Evolutionary conservation across 169 alveolate species (phyloP), one percentile per base, ranked within the genome.

Genomic region (Cyclospora cayetanensis): DNA sequence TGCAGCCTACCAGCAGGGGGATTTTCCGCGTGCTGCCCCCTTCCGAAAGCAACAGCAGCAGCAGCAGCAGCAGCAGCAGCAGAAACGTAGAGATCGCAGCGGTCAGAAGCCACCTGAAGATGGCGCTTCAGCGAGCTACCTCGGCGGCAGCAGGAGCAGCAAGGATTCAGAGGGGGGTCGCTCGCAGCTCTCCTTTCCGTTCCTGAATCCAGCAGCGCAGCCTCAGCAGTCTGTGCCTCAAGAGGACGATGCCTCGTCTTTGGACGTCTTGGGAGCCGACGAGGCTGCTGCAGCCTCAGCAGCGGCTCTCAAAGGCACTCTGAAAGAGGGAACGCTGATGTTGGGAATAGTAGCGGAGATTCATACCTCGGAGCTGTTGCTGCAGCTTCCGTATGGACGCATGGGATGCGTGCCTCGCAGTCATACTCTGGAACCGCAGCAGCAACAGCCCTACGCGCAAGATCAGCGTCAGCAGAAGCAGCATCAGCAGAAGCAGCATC

Each of bases 271-370:
- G n/a, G 70, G 7, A 55, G 20, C 41, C n/a, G n/a, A n/a, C n/a
- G n/a, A n/a, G n/a, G 18, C 18, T 12, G 63, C 84, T 39, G 84
- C 84, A 72, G 84, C 84, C 35, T 53, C 84, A 72, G 84, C 84
- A 72, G 84, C 84, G 41, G 83, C 83, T 12, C 9, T 70, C 25
- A 20, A 22, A 1, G 42, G 37, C 53, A 34, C 84, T 60, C 29
- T 72, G n/a, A 72, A 72, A 20, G 60, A 37, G 41, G 84, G 84
- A 31, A 18, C 84, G 65, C 84, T 72, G 84, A 53, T 72, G 84
- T 60, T 72, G 42, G 84, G 65, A 2, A 46, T 41, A 22, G 84
- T 72, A 22, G 84, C 84, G 22, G 84, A 72, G 35, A 20, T 72
- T 2, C 84, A 72, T 29, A 35, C 53, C 29, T 20, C 29, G 3